These are phyloP conservation scores for Mycena vulgaris DNA, from an alignment of 768 basidiomycete species.

Conservation along the genomic window DNA sequence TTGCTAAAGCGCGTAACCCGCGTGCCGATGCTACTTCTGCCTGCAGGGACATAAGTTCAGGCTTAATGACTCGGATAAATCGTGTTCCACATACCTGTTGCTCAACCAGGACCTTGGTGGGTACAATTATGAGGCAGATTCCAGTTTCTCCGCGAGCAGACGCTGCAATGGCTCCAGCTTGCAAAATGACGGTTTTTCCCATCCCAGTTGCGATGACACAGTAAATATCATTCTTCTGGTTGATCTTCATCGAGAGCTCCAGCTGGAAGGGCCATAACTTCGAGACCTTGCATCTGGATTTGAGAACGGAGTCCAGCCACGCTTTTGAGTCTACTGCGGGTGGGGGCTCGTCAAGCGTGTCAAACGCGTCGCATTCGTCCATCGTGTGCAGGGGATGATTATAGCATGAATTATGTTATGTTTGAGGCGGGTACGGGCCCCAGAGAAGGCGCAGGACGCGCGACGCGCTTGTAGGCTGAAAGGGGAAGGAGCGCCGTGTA, in stretches of 20 bases:
- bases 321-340: neutral
- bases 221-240: slow-evolving; percentile 22
- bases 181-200: slow-evolving; percentile 34
- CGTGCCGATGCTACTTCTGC: neutral
- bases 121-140: slow-evolving; percentile 32
- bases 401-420: too few species aligned
- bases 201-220: slow-evolving; percentile 26
- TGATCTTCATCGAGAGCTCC: neutral
- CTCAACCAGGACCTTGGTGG: slow-evolving; percentile 34
- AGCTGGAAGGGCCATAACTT: neutral
- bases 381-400: too few species aligned
- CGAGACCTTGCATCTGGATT: neutral
- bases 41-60: neutral
- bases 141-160: slow-evolving; percentile 21
- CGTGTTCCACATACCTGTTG: slow-evolving; percentile 26
- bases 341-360: too few species aligned
- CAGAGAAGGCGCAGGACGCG: too few species aligned
- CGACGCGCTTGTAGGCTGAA: too few species aligned
- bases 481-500: too few species aligned
- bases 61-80: neutral
- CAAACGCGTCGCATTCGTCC: too few species aligned
- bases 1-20: slow-evolving; percentile 12
- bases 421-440: too few species aligned
- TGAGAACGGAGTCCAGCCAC: neutral
- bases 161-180: slow-evolving; percentile 18